Evolutionary conservation across 2,329 filamentous ascomycete genomes (phyloP).

Genomic region (Pseudogymnoascus destructans): DNA sequence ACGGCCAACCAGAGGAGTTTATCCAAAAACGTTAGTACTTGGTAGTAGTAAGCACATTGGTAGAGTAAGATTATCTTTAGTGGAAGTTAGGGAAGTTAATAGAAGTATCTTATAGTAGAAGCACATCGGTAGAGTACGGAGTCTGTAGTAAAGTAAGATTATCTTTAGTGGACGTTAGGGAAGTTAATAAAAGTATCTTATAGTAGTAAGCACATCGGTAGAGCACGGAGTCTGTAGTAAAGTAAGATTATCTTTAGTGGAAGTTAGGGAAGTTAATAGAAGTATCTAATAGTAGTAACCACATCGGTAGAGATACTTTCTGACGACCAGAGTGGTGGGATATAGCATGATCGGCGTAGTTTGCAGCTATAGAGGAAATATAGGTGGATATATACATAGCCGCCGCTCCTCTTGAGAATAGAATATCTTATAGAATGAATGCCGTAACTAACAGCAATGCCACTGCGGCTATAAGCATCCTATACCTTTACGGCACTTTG

Average conservation of each 20-base stretch:
- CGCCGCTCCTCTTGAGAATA: neutral
- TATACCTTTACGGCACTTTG: neutral
- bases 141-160: no score
- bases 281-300: neutral
- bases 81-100: neutral
- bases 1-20: neutral
- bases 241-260: no score
- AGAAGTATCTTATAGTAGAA: no score
- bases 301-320: neutral
- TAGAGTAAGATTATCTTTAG: neutral
- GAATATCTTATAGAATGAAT: neutral
- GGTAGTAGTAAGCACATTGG: no score
- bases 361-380: neutral
- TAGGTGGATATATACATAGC: neutral
- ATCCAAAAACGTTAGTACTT: no score
- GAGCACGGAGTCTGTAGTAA: no score
- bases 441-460: neutral
- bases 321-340: neutral
- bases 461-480: neutral
- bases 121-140: no score
- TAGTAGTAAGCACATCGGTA: neutral
- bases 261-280: neutral
- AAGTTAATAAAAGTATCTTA: neutral
- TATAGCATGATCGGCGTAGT: neutral
- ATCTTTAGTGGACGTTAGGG: no score